phyloP scores from a whole-genome alignment of 2,329 filamentous ascomycete species.

The Fusarium solani-melongenae region DNA sequence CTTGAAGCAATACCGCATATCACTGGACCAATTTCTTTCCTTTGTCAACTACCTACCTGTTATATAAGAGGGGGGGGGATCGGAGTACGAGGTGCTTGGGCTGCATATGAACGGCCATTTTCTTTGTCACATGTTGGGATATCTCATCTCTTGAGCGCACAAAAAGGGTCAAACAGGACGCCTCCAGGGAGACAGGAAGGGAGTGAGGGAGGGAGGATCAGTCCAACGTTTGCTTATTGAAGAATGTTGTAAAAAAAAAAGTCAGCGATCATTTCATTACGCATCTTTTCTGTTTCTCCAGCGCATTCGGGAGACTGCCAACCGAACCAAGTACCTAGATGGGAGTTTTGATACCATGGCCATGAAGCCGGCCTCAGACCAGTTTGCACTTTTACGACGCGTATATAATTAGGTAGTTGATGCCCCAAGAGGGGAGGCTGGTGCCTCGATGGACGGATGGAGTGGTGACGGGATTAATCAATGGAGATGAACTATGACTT shows the following conservation, averaged over 20 bases:
- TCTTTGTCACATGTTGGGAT: constrained; percentile 28
- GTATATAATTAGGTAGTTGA: constrained; percentile 39
- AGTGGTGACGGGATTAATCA: constrained; percentile 26
- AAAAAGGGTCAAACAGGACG: constrained; percentile 36
- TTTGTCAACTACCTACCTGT: constrained; percentile 40
- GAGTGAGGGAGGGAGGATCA: constrained; percentile 1
- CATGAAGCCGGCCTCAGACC: constrained; percentile 34
- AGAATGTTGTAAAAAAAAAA: constrained; percentile 40
- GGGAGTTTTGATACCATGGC: constrained; percentile 27
- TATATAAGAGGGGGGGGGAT: constrained; percentile 40
- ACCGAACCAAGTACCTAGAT: constrained; percentile 20
- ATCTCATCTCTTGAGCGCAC: constrained; percentile 25
- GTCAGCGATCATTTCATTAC: constrained; percentile 37
- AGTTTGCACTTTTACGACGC: constrained; percentile 40
- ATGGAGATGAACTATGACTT: constrained; percentile 29
- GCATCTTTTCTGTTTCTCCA: constrained; percentile 14
- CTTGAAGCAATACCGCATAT: constrained; percentile 45
- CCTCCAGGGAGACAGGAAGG: constrained; percentile 13
- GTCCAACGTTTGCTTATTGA: constrained; percentile 32
- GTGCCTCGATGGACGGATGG: constrained; percentile 1
- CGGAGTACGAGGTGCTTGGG: constrained; percentile 43
- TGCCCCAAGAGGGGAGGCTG: constrained; percentile 20
- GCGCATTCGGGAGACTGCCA: constrained; percentile 23
- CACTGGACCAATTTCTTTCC: constrained; percentile 45
- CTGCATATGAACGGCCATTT: constrained; percentile 38